A percentile compares a stretch with the other conserved stretches of the same genome.
These are phyloP conservation scores for Penicillium lividum DNA, from an alignment of 495 filamentous ascomycete species.

Conservation along the genomic window DNA sequence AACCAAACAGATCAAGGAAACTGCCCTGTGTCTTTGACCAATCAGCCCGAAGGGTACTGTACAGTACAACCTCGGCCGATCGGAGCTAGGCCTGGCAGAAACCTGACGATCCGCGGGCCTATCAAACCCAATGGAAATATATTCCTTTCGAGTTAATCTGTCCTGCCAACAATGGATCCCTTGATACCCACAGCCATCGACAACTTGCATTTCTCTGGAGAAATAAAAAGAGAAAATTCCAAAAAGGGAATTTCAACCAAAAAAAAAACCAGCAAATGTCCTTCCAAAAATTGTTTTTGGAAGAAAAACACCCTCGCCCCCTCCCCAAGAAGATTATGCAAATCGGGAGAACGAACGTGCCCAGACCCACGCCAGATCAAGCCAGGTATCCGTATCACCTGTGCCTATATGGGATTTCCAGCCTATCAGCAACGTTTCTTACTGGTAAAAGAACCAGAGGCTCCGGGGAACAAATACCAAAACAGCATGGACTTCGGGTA, in stretches of 20 bases:
- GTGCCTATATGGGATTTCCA: not conserved
- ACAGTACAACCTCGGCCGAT: not conserved
- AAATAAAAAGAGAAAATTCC: not conserved
- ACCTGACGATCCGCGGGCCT: slow-evolving; percentile 5
- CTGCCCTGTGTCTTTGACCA: not conserved
- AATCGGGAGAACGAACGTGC: not conserved
- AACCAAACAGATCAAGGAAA: not conserved
- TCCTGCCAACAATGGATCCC: slow-evolving; percentile 2
- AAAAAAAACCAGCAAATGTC: not conserved
- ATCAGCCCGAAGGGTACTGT: not conserved
- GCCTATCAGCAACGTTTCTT: not conserved
- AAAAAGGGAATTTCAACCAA: not conserved
- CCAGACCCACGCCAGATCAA: not conserved
- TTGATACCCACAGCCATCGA: slow-evolving; percentile 1
- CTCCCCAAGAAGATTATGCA: not conserved
- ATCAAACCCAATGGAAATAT: slow-evolving; percentile 12
- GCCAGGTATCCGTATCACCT: not conserved
- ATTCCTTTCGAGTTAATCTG: slow-evolving; percentile 7
- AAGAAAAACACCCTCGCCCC: too few species aligned
- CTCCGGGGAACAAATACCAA: not conserved
- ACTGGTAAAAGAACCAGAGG: not conserved
- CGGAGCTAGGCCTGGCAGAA: not conserved
- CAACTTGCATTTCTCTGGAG: not conserved
- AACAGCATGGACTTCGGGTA: not conserved
- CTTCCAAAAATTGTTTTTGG: too few species aligned